These are phyloP conservation scores for Polytrichum formosum DNA, from an alignment of 225 moss, liverwort and hornwort species.

Conservation along the genomic window DNA sequence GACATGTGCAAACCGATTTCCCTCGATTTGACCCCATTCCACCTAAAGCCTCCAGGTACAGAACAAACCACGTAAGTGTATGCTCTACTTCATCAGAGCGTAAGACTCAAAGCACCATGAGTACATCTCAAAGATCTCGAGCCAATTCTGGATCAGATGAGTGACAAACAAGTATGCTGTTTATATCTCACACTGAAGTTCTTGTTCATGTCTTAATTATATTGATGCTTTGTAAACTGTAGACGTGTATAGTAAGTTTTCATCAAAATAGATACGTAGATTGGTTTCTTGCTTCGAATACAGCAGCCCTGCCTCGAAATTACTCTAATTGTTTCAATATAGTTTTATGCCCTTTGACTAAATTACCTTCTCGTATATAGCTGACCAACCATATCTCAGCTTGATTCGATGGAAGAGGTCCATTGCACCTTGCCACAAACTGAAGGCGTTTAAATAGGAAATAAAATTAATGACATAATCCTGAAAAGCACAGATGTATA, in stretches of 20 bases:
- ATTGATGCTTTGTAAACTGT: too few species aligned
- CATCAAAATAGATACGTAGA: too few species aligned
- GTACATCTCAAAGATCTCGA: too few species aligned
- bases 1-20: conserved; percentile 71
- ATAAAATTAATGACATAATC: background rate
- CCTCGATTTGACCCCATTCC: conserved; percentile 51
- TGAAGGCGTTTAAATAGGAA: conserved; percentile 3
- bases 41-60: conserved; percentile 19
- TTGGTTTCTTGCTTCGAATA: too few species aligned
- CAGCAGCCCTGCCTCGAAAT: background rate
- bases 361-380: conserved; percentile 41
- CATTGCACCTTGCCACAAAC: conserved; percentile 66
- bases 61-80: too few species aligned
- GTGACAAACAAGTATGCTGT: too few species aligned
- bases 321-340: background rate
- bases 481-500: background rate
- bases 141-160: too few species aligned
- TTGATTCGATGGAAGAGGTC: conserved; percentile 59
- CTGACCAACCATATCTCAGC: conserved; percentile 74
- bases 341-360: background rate
- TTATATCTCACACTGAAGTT: too few species aligned
- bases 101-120: too few species aligned
- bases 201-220: too few species aligned
- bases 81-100: too few species aligned
- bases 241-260: too few species aligned